Percentiles rank a stretch among this genome's conserved stretches.
Conservation (phyloP, 1,284 basidiomycete genomes). For the Papiliotrema laurentii region DNA sequence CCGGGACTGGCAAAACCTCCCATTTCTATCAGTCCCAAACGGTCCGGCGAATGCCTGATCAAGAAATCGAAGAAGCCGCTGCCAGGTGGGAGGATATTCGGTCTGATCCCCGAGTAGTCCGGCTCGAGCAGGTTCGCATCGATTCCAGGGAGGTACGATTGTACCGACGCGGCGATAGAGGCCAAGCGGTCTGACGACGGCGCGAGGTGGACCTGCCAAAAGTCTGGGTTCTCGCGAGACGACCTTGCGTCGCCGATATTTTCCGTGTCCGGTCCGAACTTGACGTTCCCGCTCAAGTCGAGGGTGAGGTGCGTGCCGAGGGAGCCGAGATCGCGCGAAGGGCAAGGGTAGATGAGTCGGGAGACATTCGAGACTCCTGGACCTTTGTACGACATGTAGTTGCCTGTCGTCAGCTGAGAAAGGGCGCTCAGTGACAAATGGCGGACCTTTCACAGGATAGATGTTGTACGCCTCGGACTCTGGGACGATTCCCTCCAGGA, state of each 20-base stretch:
- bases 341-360: conserved; percentile 85
- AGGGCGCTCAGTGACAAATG: conserved; percentile 8
- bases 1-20: conserved; percentile 56
- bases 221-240: conserved; percentile 59
- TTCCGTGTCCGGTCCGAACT: conserved; percentile 91
- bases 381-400: conserved; percentile 81
- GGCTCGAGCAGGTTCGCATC: conserved; percentile 63
- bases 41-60: conserved; percentile 39
- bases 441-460: conserved; percentile 63
- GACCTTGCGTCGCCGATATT: conserved; percentile 62
- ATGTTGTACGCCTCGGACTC: conserved; percentile 57
- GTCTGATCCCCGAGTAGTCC: conserved; percentile 88
- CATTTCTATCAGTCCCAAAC: conserved; percentile 47
- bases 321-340: conserved; percentile 59
- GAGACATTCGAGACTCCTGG: conserved; percentile 61
- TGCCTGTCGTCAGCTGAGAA: conserved; percentile 50
- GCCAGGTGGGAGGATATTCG: conserved; percentile 75
- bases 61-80: conserved; percentile 80
- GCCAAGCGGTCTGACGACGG: conserved; percentile 57
- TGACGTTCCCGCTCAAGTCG: conserved; percentile 78
- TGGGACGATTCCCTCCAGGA: conserved; percentile 68
- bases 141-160: conserved; percentile 68
- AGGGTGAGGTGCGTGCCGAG: conserved; percentile 88
- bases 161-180: conserved; percentile 60
- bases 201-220: conserved; percentile 67